A percentile compares a stretch with the other conserved stretches of the same genome.
Evolutionary conservation across 257 asterid species (phyloP).

Genomic region (Lycium ferocissimum): DNA sequence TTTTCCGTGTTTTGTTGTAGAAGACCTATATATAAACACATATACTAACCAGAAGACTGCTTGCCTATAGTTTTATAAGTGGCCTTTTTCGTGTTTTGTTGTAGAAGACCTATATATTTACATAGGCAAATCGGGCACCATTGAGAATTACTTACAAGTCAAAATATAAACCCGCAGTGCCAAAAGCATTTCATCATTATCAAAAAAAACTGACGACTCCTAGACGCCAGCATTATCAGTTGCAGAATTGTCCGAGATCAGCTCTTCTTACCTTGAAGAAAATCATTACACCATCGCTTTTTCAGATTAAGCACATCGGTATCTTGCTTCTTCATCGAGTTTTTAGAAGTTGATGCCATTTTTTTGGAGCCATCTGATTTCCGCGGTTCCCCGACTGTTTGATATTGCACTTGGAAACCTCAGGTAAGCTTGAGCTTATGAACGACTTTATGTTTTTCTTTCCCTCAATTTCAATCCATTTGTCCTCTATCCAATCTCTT

Average conservation of each 20-base stretch:
- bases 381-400: not conserved
- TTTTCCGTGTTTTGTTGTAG: not conserved
- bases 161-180: not conserved
- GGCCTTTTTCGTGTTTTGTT: not conserved
- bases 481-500: constrained; percentile 59
- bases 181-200: not conserved
- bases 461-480: constrained; percentile 53
- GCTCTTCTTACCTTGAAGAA: not conserved
- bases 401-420: constrained; percentile 15
- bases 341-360: not conserved
- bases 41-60: not conserved
- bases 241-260: not conserved
- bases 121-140: not conserved
- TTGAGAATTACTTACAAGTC: not conserved
- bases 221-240: not conserved
- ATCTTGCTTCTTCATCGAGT: not conserved
- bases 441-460: constrained; percentile 52
- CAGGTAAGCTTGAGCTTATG: constrained; percentile 29
- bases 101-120: not conserved
- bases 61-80: not conserved
- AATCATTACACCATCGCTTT: not conserved
- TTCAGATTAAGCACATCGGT: not conserved
- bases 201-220: not conserved
- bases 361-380: not conserved
- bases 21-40: not conserved